Evolutionary conservation across 257 asterid species (phyloP).

Genomic region (Solanum chmielewskii): DNA sequence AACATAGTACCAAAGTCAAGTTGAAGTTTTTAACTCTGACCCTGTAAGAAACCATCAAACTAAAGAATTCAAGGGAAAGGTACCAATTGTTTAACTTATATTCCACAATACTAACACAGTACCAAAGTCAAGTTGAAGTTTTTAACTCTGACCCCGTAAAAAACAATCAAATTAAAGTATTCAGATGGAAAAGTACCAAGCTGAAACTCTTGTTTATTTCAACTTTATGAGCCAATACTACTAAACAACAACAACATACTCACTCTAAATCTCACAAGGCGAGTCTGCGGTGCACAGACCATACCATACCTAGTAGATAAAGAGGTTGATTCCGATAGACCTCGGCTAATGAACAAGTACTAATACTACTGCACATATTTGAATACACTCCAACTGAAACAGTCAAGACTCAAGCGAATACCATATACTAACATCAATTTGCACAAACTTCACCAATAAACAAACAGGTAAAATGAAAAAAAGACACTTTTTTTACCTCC

Average conservation of each 20-base stretch:
- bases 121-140: not conserved
- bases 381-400: not conserved
- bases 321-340: not conserved
- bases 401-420: not conserved
- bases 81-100: not conserved
- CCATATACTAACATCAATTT: not conserved
- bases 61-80: not conserved
- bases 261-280: not conserved
- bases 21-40: not conserved
- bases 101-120: not conserved
- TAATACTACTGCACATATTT: not conserved
- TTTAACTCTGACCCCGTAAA: not conserved
- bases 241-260: not conserved
- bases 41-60: not conserved
- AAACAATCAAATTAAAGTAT: not conserved
- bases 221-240: not conserved
- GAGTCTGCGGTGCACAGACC: not conserved
- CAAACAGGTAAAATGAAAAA: not conserved
- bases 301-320: not conserved
- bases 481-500: conserved; percentile 41
- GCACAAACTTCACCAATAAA: not conserved
- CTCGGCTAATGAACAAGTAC: not conserved
- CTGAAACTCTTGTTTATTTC: not conserved
- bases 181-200: not conserved
- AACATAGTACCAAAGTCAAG: not conserved